phyloP scores from a whole-genome alignment of 164 flowering plant species.

The Chloranthus sessilifolius region DNA sequence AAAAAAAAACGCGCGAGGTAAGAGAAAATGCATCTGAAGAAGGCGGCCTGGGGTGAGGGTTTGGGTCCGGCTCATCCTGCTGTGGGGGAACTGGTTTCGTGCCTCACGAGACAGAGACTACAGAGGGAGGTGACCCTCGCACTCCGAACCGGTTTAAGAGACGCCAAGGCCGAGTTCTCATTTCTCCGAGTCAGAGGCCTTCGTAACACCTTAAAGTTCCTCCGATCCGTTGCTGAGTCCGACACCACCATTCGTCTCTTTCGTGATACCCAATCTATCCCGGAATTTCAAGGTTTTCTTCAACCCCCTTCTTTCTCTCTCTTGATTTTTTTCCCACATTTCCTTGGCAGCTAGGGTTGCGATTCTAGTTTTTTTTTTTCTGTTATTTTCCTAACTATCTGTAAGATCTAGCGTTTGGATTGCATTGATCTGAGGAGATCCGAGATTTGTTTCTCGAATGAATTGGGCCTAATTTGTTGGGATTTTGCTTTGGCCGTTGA shows the following conservation, averaged over 20 bases:
- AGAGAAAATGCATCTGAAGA: conserved; percentile 45
- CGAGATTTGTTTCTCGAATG: no score
- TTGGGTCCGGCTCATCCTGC: conserved; percentile 15
- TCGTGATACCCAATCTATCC: conserved; percentile 55
- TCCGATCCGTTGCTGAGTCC: conserved; percentile 73
- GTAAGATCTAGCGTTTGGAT: no score
- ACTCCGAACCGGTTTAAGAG: conserved; percentile 75
- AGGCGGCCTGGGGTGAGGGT: conserved; percentile 46
- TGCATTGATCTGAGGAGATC: no score
- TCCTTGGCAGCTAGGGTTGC: not conserved
- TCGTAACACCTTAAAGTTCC: conserved; percentile 69
- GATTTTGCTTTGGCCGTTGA: no score
- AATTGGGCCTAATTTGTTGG: no score
- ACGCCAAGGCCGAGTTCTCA: conserved; percentile 88
- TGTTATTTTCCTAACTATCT: no score
- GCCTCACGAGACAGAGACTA: conserved; percentile 52
- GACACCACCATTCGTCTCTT: conserved; percentile 67
- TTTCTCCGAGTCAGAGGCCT: conserved; percentile 89
- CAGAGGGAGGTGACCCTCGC: conserved; percentile 88
- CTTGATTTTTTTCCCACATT: not conserved
- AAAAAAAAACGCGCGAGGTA: not conserved
- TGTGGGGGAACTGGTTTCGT: conserved; percentile 54
- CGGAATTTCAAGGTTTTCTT: conserved; percentile 71
- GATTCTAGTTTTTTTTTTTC: not conserved
- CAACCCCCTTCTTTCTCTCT: not conserved